These are phyloP conservation scores for Penicillium occitanis DNA, from an alignment of 2,329 filamentous ascomycete species.

Conservation along the genomic window DNA sequence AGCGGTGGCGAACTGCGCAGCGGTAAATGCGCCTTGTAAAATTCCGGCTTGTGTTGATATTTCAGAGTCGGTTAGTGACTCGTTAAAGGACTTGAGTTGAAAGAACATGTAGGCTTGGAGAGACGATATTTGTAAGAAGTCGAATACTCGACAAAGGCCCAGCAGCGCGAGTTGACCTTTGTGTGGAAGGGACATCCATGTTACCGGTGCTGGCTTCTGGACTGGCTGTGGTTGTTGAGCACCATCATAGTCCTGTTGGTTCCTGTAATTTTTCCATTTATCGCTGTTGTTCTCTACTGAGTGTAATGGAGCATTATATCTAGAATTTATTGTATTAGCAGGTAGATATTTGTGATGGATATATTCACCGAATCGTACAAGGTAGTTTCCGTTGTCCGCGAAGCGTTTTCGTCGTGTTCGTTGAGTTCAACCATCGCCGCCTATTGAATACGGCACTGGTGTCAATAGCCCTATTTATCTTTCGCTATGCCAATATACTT, in stretches of 20 bases:
- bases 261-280: neutral
- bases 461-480: no score
- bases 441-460: no score
- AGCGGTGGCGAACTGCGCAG: neutral
- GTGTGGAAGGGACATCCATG: neutral
- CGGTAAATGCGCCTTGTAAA: neutral
- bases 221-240: neutral
- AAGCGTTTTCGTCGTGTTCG: neutral
- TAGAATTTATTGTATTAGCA: neutral
- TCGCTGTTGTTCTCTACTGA: neutral
- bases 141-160: no score
- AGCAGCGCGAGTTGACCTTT: neutral
- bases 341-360: neutral
- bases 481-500: no score
- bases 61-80: neutral
- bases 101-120: neutral
- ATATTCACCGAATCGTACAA: neutral
- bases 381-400: neutral
- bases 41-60: neutral
- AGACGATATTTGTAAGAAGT: no score
- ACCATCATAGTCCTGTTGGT: neutral
- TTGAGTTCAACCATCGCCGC: neutral
- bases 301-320: neutral
- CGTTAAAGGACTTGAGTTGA: neutral
- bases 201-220: neutral